phyloP scores from a whole-genome alignment of 306 rosid genomes.

The Medicago ruthenica region DNA sequence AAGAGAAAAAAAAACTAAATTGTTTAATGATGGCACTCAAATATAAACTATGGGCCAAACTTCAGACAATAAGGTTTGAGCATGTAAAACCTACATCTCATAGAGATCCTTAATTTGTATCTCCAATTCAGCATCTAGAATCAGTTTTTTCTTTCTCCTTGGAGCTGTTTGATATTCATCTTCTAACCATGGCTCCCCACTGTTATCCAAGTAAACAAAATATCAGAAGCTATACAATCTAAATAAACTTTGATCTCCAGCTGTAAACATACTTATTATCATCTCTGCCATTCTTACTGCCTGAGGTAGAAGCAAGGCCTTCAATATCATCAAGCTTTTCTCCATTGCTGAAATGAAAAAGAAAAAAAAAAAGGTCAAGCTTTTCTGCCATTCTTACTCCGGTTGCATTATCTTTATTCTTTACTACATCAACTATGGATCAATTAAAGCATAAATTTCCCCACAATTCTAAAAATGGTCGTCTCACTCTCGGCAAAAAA shows the following conservation, averaged over 20 bases:
- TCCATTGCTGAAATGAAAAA: conserved; percentile 40
- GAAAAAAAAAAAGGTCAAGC: neutral
- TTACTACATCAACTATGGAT: conserved; percentile 3
- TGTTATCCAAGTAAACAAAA: conserved; percentile 51
- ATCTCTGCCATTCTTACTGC: conserved; percentile 44
- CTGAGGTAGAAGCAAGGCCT: conserved; percentile 53
- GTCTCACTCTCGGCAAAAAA: neutral
- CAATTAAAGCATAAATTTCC: conserved; percentile 23
- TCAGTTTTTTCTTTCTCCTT: conserved; percentile 64
- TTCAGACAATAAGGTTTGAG: conserved; percentile 19
- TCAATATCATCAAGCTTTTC: conserved; percentile 48
- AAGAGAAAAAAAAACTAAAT: neutral
- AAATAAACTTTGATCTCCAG: conserved; percentile 33
- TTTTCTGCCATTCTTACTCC: neutral
- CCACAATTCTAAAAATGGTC: conserved; percentile 30
- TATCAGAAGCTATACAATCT: conserved; percentile 39
- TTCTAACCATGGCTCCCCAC: conserved; percentile 56
- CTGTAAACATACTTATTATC: conserved; percentile 48
- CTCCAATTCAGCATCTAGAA: conserved; percentile 71
- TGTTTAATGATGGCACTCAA: conserved; percentile 19
- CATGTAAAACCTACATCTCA: conserved; percentile 67
- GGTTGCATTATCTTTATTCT: conserved; percentile 20
- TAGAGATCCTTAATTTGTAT: conserved; percentile 70
- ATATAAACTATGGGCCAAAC: conserved; percentile 30
- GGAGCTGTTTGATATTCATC: conserved; percentile 53